A percentile compares a stretch with the other conserved stretches of the same genome.
phyloP scores from a whole-genome alignment of 148 eudicot species.

The Rhododendron mucronatum region DNA sequence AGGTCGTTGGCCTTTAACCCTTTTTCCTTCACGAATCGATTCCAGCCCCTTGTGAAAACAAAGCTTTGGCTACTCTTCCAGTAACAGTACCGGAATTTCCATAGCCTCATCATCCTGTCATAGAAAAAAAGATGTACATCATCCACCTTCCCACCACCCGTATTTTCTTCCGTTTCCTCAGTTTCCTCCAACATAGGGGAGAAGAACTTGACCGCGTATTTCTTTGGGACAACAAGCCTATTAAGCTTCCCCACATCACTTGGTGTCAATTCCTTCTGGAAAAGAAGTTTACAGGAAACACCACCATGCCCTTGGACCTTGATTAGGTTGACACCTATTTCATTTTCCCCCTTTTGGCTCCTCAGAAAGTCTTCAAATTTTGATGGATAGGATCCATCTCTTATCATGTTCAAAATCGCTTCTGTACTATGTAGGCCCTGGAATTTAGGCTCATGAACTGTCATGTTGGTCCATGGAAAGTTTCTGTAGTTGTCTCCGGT shows the following conservation, averaged over 20 bases:
- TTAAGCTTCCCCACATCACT: conserved; percentile 34
- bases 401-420: conserved; percentile 15
- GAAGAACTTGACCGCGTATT: conserved; percentile 13
- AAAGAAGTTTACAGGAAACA: conserved; percentile 11
- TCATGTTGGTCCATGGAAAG: conserved; percentile 11
- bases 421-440: conserved; percentile 7
- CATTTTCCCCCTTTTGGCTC: conserved; percentile 12
- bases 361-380: conserved; percentile 23
- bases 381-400: conserved; percentile 15
- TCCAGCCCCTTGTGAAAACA: conserved; percentile 54
- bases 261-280: conserved; percentile 30
- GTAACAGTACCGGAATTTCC: conserved; percentile 51
- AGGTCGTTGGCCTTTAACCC: conserved; percentile 29
- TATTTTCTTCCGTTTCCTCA: neutral
- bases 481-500: conserved; percentile 26
- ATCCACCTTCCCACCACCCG: neutral
- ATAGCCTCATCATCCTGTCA: neutral
- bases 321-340: neutral
- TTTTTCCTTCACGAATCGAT: conserved; percentile 42
- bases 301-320: neutral
- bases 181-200: conserved; percentile 1
- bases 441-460: conserved; percentile 19
- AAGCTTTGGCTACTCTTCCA: conserved; percentile 55
- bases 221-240: conserved; percentile 24
- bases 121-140: conserved; percentile 19